Base-by-base conservation (phyloP, 306 rosid species). In the Cercis canadensis region DNA sequence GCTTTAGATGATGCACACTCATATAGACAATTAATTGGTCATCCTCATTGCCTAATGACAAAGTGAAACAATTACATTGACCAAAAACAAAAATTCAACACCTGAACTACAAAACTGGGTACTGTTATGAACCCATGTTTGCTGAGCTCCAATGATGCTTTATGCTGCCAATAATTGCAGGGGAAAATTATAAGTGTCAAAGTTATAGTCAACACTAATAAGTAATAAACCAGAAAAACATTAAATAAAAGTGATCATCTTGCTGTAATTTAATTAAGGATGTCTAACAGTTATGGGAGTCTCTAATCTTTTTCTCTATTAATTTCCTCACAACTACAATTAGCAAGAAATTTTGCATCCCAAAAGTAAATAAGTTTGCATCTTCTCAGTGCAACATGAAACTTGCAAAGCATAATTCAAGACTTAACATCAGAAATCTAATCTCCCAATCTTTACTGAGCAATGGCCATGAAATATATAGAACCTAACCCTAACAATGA, bases 61-160 rank as follows among this genome's bases (percentile, higher is more conserved):
- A 47, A 70, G 60, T 58, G 57, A 15, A 61, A 21, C 11, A 75
- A 54, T 59, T 67, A 40, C 18, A 56, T 33, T 59, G 57, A 43
- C 67, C 60, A 19, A 52, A n/a, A 65, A 21, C 46, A 37, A 82
- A 40, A 8, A 54, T 65, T 65, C 32, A 37, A 64, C 82, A 90
- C 98, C 98, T 90, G 86, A 52, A 90, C 87, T 80, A 87, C 59
- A 84, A 86, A 90, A 78, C 82, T 85, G 69, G 96, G 92, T 19
- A 88, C 90, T 46, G 89, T 87, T 64, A 82, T 50, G 49, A 88
- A 93, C 69, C 96, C 98, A 68, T 55, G 88, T 63, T 79, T 84
- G 57, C 67, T 60, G 65, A 93, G 98, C 87, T 84, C 89, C 85
- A 76, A 67, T 44, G 98, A 88, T 62, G 98, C 98, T 79, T 88